Evolutionary conservation across 1,284 basidiomycete species (phyloP).

Genomic region (Sporisorium iseilematis-ciliati): DNA sequence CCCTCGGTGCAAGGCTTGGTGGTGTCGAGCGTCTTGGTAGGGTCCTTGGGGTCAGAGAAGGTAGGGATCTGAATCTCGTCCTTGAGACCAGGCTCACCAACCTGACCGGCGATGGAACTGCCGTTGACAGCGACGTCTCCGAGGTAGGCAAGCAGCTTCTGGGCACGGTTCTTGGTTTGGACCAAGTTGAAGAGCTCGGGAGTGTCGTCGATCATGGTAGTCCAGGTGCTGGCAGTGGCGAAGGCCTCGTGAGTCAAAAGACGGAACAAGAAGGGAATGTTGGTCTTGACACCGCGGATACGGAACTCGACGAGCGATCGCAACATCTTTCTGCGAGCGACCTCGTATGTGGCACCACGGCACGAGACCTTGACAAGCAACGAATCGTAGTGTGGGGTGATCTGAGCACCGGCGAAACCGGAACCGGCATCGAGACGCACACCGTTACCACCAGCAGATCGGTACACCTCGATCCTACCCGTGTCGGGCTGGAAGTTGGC

Average conservation of each 20-base stretch:
- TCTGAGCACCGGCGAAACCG: conserved; percentile 98
- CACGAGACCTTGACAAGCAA: conserved; percentile 96
- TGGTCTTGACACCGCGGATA: conserved; percentile 95
- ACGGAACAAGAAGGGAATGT: conserved; percentile 99
- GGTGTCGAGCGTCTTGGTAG: conserved; percentile 81
- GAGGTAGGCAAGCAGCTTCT: conserved; percentile 95
- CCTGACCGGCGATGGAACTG: conserved; percentile 92
- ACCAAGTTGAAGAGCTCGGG: conserved; percentile 99
- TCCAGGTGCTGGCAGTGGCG: conserved; percentile 97
- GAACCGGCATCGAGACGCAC: conserved; percentile 97
- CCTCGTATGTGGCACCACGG: conserved; percentile 97
- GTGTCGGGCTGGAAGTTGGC: conserved; percentile 96
- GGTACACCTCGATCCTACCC: conserved; percentile 99
- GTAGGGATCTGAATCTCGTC: conserved; percentile 87
- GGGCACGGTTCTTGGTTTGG: conserved; percentile 96
- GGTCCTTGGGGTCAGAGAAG: conserved; percentile 83
- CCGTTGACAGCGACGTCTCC: conserved; percentile 99
- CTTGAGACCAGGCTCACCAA: conserved; percentile 93
- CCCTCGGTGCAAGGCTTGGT: conserved; percentile 86
- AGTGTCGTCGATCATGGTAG: conserved; percentile 87
- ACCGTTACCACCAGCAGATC: conserved; percentile 97
- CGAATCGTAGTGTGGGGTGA: conserved; percentile 99
- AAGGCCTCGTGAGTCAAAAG: conserved; percentile 98
- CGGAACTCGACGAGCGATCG: conserved; percentile 99
- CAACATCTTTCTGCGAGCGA: conserved; percentile 98